These are phyloP conservation scores for Iodosphaeria phyllophila DNA, from an alignment of 2,329 filamentous ascomycete genomes.

Conservation along the genomic window DNA sequence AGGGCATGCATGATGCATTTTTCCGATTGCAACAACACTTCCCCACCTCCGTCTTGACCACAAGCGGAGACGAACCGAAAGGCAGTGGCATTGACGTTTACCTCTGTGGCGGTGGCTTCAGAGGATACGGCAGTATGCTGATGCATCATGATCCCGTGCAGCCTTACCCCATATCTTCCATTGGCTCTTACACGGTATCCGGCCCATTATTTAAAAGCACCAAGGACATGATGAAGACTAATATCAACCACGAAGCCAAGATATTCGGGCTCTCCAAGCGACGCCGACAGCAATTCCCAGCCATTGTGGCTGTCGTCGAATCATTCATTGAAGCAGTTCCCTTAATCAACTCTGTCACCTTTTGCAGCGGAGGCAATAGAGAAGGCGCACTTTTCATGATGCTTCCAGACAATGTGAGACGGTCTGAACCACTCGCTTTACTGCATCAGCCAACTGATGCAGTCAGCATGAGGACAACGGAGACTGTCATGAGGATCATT, in stretches of 20 bases:
- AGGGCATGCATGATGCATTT: conserved; percentile 42
- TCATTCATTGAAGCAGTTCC: conserved; percentile 54
- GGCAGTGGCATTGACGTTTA: conserved; percentile 60
- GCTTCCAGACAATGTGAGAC: conserved; percentile 37
- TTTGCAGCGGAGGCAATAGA: conserved; percentile 74
- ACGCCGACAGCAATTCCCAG: conserved; percentile 63
- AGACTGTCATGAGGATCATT: conserved; percentile 19
- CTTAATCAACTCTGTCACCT: conserved; percentile 53
- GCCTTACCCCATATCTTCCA: conserved; percentile 69
- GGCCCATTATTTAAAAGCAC: conserved; percentile 39
- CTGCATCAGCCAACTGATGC: conserved; percentile 8
- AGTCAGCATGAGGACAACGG: conserved; percentile 9
- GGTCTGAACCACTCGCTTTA: conserved; percentile 42
- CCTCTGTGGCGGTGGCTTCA: conserved; percentile 76
- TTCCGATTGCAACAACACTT: conserved; percentile 28
- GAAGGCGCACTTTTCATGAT: conserved; percentile 67
- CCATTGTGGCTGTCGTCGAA: conserved; percentile 64
- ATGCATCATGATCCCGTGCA: conserved; percentile 57
- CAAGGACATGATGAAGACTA: conserved; percentile 28
- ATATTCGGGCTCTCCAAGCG: conserved; percentile 67
- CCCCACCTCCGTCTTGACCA: conserved; percentile 20
- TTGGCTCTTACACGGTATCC: conserved; percentile 58
- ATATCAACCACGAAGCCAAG: conserved; percentile 30
- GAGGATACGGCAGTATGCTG: conserved; percentile 78
- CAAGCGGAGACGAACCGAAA: conserved; percentile 10